Base-by-base conservation (phyloP, 2,329 filamentous ascomycete genomes). In the Pseudocercospora fuligena region DNA sequence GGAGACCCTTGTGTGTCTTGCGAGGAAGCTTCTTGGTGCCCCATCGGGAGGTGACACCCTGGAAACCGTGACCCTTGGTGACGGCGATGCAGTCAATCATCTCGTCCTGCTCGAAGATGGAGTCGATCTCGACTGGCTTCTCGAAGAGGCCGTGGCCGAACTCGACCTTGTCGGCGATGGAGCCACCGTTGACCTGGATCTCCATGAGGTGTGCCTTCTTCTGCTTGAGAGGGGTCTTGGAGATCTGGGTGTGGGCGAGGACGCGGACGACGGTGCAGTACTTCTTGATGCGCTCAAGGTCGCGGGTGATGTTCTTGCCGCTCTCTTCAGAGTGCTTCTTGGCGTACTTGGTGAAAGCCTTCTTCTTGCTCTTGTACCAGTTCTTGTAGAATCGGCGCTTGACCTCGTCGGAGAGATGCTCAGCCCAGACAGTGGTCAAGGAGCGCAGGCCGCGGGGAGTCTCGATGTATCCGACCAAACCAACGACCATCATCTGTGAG, bases 331-430 rank as follows among this genome's bases (percentile, higher is more conserved):
- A 93, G 91, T 98, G 93, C 90, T 97, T 94, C 93, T 98, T 99
- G 88, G 95, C 93, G 87, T 99, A 99, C 89, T 97, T 97, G 89
- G 95, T 99, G 89, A 99, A 99, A 72, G 95, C 95, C 94, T 99
- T 99, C 93, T 97, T 98, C 94, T 99, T 99, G 89, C 90, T 93
- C 92, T 97, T 97, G 92, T 99, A 99, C 95, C 95, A 99, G 92
- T 99, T 99, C 93, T 98, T 98, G 92, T 99, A 99, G 93, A 99
- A 99, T 82, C 95, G 92, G 81, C 95, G 92, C 91, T 97, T 97
- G 85, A 99, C 82, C 87, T 98, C 95, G 85, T 99, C 95, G 86
- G 92, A 92, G 85, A 99, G 85, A 85, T 99, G 95, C 90, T 98
- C 95, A 81, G 95, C 95, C 95, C 95, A 99, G 83, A 99, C 93